Percentiles rank a stretch among this genome's conserved stretches.
Evolutionary conservation across 306 rosid species (phyloP).

Genomic region (Quercus dentata): DNA sequence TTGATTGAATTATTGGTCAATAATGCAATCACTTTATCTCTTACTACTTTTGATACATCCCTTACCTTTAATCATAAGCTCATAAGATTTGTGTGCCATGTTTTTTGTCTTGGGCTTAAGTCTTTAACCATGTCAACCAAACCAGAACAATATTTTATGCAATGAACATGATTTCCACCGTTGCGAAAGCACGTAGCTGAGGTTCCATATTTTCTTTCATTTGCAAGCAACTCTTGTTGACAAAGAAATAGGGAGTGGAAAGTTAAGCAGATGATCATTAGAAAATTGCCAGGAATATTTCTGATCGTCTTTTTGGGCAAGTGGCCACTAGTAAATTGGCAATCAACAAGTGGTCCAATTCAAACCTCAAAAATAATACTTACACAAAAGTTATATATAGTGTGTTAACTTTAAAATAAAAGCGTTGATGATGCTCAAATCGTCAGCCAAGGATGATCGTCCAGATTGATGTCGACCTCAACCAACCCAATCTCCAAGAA

Average conservation of each 20-base stretch:
- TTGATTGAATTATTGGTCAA: conserved; percentile 27
- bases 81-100: conserved; percentile 4
- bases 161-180: not conserved
- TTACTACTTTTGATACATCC: conserved; percentile 3
- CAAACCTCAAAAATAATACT: no score
- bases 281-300: not conserved
- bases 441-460: no score
- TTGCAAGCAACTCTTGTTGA: not conserved
- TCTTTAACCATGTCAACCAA: not conserved
- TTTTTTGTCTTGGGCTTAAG: not conserved
- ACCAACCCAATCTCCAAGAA: no score
- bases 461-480: no score
- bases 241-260: not conserved
- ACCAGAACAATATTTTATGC: not conserved
- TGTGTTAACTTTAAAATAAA: no score
- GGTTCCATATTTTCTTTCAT: not conserved
- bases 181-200: not conserved
- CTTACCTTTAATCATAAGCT: conserved; percentile 14
- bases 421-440: no score
- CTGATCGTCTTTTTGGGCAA: no score
- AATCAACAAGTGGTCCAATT: no score
- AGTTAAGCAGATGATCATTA: not conserved
- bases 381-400: no score
- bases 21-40: conserved; percentile 28
- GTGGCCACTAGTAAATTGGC: no score